Evolutionary conservation across 2,329 filamentous ascomycete genomes (phyloP).

Genomic region (Ophiostoma sp.): DNA sequence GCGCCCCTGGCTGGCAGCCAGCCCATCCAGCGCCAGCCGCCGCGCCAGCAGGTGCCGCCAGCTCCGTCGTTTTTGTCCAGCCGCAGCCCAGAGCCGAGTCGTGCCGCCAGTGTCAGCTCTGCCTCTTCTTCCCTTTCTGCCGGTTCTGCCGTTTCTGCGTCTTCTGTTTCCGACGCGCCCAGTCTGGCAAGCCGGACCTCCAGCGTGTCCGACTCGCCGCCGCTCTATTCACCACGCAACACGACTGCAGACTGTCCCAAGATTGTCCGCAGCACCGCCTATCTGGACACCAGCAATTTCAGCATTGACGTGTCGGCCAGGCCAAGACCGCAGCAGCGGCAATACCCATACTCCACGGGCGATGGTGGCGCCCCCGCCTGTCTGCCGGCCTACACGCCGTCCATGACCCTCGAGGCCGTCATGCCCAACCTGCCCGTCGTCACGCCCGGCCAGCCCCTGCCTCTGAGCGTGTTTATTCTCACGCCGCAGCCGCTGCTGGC

Average conservation of each 20-base stretch:
- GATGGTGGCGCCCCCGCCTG: background rate
- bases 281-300: background rate
- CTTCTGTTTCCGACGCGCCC: background rate
- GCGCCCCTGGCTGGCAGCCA: conserved; percentile 1
- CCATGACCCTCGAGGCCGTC: conserved; percentile 14
- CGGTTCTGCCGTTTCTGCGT: background rate
- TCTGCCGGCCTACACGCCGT: conserved; percentile 17
- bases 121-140: background rate
- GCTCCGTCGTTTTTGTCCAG: background rate
- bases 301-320: background rate
- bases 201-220: background rate
- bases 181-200: background rate
- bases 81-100: background rate
- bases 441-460: conserved; percentile 11
- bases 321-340: background rate
- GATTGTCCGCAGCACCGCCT: conserved; percentile 17
- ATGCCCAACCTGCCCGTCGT: conserved; percentile 5
- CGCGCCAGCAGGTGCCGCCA: background rate
- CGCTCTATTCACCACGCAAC: background rate
- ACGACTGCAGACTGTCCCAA: background rate
- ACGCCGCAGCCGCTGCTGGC: background rate
- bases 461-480: background rate
- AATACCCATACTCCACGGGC: background rate
- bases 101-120: background rate
- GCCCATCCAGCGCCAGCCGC: background rate